Conservation (phyloP, 164 flowering plant genomes). For the Piper betle region DNA sequence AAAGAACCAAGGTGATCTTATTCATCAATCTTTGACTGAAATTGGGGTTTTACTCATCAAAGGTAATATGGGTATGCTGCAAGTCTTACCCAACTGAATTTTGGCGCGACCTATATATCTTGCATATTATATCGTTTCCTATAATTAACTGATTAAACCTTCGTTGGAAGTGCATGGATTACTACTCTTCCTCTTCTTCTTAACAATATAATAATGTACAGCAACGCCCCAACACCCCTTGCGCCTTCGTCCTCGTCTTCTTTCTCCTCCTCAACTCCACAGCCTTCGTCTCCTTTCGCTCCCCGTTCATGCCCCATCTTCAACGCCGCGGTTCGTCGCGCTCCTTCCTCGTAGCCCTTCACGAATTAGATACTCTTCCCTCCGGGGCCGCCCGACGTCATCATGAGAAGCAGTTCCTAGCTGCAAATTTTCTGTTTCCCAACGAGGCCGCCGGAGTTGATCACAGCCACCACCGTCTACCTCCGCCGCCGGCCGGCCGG, state of each 20-base stretch:
- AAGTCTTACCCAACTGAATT: too few relatives aligned
- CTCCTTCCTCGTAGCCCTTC: background rate
- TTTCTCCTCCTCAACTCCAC: background rate
- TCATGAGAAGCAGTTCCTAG: background rate
- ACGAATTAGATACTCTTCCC: background rate
- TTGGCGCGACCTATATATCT: too few relatives aligned
- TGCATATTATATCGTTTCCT: too few relatives aligned
- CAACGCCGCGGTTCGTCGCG: background rate
- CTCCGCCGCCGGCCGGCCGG: background rate
- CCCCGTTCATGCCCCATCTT: background rate
- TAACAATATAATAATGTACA: background rate
- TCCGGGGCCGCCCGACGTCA: too few relatives aligned
- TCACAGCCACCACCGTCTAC: background rate
- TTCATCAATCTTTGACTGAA: too few relatives aligned
- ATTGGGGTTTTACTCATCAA: too few relatives aligned
- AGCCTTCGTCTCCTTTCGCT: background rate
- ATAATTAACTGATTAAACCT: too few relatives aligned
- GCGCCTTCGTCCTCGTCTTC: background rate
- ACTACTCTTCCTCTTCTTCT: background rate
- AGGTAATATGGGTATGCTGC: too few relatives aligned
- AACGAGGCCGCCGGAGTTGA: background rate
- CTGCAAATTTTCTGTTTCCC: background rate
- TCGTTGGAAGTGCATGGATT: too few relatives aligned
- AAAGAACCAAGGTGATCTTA: too few relatives aligned
- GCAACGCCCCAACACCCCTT: background rate